Evolutionary conservation across 768 basidiomycete genomes (phyloP), one percentile per base, ranked within the genome.

Genomic region (Terana coerulea): DNA sequence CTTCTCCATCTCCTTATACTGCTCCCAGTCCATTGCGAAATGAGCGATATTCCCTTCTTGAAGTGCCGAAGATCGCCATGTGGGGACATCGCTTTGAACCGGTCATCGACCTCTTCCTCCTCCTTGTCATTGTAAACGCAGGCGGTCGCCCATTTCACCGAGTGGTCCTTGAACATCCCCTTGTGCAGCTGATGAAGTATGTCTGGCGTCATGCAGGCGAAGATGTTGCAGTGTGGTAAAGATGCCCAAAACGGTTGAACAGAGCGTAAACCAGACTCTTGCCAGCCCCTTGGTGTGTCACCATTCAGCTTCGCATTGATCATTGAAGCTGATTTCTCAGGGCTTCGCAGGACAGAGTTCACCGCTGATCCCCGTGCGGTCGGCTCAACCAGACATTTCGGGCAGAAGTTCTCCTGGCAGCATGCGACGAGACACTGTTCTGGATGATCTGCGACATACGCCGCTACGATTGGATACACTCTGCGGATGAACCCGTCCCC

Each of bases 171-270:
- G 64, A 77, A 73, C 1, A 75, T 49, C 0, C 77, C 77, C 54
- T 78, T 73, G 59, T 77, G 69, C 0, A 78, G 60, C 55, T 77
- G 74, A 53, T 80, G 76, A 15, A 78, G 69, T 19, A 76, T 41
- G 63, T 75, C 62, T n/a, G 70, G 67, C 1, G 69, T 72, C 30
- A 78, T 51, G n/a, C 50, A 63, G 0, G 28, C 0, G 57, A 71
- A 74, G 28, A 79, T 77, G 56, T 79, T 52, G 35, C 60, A 49
- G 52, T 64, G 67, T 0, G 73, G 75, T 15, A 77, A 53, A 37
- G 71, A 53, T 1, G 36, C 43, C 75, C 75, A 77, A 57, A 77
- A 78, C 9, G 74, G 76, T 21, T 61, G 52, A 24, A 51, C 47
- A 10, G 51, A 31, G 1, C 52, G 50, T 0, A 64, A 43, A 3